Evolutionary conservation across 2,329 filamentous ascomycete species (phyloP).

Genomic region (Fusarium devonianum): DNA sequence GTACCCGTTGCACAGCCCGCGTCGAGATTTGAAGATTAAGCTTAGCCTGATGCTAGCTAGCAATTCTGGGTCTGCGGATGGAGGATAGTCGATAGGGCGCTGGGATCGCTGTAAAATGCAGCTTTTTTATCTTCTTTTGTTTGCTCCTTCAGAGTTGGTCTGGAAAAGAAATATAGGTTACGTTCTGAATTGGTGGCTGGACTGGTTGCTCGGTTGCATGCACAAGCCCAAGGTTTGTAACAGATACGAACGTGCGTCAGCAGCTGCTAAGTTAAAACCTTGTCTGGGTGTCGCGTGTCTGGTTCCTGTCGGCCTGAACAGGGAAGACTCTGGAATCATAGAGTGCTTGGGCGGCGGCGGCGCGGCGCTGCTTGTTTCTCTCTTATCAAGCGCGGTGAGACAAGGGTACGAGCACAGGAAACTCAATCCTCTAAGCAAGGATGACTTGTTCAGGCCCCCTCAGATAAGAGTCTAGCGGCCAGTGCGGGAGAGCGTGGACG

Average conservation of each 20-base stretch:
- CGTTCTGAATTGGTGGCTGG: too few relatives aligned
- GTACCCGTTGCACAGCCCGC: constrained; percentile 27
- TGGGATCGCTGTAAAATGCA: constrained; percentile 5
- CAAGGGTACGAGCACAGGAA: not conserved
- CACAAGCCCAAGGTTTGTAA: too few relatives aligned
- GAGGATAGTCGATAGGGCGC: constrained; percentile 9
- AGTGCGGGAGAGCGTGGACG: not conserved
- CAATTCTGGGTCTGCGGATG: too few relatives aligned
- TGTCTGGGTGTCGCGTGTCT: too few relatives aligned
- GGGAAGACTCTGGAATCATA: constrained; percentile 8
- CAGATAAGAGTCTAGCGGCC: not conserved
- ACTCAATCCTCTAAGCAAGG: not conserved
- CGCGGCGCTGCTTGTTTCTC: not conserved
- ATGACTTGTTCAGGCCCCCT: too few relatives aligned
- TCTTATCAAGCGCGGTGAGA: not conserved
- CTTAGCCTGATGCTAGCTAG: constrained; percentile 2
- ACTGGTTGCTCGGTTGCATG: too few relatives aligned
- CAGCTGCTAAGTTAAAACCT: too few relatives aligned
- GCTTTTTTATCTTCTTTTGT: too few relatives aligned
- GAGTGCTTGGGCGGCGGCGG: not conserved
- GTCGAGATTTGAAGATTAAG: constrained; percentile 28
- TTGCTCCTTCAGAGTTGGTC: too few relatives aligned
- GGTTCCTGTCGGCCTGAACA: too few relatives aligned
- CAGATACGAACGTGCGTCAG: too few relatives aligned
- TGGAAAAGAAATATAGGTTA: too few relatives aligned